A percentile compares a stretch with the other conserved stretches of the same genome.
phyloP scores from a whole-genome alignment of 1,284 basidiomycete species.

The Apiotrichum gamsii region DNA sequence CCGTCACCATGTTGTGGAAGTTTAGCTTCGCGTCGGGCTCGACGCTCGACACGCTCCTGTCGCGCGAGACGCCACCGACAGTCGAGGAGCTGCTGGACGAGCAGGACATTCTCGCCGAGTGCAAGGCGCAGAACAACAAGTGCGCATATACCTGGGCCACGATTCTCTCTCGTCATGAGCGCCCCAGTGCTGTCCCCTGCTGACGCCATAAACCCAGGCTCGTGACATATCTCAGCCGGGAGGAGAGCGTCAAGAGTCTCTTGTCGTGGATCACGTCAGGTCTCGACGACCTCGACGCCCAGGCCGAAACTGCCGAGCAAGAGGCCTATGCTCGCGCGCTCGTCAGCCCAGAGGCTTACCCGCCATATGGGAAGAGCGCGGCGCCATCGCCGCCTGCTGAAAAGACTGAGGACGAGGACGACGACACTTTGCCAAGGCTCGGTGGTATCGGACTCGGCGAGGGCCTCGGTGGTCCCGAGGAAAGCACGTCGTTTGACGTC shows the following conservation, averaged over 20 bases:
- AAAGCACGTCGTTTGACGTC: slow-evolving; percentile 20
- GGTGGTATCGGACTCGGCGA: slow-evolving; percentile 27
- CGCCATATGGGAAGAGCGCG: slow-evolving; percentile 17
- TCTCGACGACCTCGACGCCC: slow-evolving; percentile 43
- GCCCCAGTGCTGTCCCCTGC: too few species aligned
- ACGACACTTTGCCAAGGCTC: slow-evolving; percentile 1
- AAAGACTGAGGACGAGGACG: slow-evolving; percentile 8
- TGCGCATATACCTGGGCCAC: slow-evolving; percentile 16
- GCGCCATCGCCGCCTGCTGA: not conserved
- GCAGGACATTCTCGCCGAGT: slow-evolving; percentile 88
- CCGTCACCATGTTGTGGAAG: slow-evolving; percentile 43
- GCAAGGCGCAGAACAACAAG: slow-evolving; percentile 83
- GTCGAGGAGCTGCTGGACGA: slow-evolving; percentile 90
- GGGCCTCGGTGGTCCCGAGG: slow-evolving; percentile 22
- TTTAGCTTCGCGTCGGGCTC: slow-evolving; percentile 45
- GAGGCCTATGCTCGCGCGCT: slow-evolving; percentile 26
- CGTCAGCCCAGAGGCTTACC: slow-evolving; percentile 23
- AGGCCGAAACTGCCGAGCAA: slow-evolving; percentile 30
- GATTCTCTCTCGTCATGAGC: too few species aligned
- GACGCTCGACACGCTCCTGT: slow-evolving; percentile 42
- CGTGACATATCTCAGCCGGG: slow-evolving; percentile 38
- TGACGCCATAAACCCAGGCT: slow-evolving; percentile 26
- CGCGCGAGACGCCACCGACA: slow-evolving; percentile 46
- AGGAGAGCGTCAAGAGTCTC: slow-evolving; percentile 40
- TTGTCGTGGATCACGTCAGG: slow-evolving; percentile 44